Percentiles rank a stretch among this genome's conserved stretches.
Conservation (phyloP, 208 protist genomes). For the Novymonas esmeraldas region DNA sequence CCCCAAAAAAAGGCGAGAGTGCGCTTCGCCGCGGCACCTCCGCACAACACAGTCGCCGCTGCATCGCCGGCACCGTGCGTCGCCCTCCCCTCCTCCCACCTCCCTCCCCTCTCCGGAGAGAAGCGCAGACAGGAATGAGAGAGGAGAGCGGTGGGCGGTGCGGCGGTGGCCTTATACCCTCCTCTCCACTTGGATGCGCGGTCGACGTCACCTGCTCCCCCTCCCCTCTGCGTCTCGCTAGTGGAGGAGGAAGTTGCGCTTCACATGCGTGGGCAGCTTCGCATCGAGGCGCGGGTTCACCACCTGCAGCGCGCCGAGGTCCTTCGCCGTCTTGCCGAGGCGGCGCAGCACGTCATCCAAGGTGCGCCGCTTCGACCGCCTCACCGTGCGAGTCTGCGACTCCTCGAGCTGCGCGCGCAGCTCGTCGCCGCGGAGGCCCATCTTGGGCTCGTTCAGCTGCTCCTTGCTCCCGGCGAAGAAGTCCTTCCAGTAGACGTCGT, state of each 20-base stretch:
- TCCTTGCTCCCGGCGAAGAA: conserved; percentile 92
- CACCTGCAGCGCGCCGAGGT: conserved; percentile 82
- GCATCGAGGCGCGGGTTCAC: conserved; percentile 85
- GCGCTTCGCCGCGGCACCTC: background rate
- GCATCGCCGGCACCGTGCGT: no score
- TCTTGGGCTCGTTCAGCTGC: conserved; percentile 88
- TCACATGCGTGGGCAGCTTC: conserved; percentile 87
- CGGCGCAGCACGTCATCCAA: conserved; percentile 85
- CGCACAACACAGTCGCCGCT: no score
- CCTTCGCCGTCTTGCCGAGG: conserved; percentile 79
- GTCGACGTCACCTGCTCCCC: no score
- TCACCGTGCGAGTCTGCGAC: conserved; percentile 30
- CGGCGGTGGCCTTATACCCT: no score
- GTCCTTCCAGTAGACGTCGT: conserved; percentile 94
- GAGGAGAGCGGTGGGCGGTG: no score
- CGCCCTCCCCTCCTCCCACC: no score
- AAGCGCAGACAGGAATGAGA: no score
- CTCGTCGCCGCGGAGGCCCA: conserved; percentile 92
- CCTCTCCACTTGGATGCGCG: conserved; percentile 4
- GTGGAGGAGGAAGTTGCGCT: conserved; percentile 86
- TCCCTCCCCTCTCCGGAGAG: no score
- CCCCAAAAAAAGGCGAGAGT: no score
- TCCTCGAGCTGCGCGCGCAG: conserved; percentile 72
- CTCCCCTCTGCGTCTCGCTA: conserved; percentile 17
- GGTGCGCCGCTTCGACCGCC: conserved; percentile 72